Evolutionary conservation across 768 basidiomycete genomes (phyloP), one percentile per base, ranked within the genome.

Genomic region (Hygrocybe coccinea): DNA sequence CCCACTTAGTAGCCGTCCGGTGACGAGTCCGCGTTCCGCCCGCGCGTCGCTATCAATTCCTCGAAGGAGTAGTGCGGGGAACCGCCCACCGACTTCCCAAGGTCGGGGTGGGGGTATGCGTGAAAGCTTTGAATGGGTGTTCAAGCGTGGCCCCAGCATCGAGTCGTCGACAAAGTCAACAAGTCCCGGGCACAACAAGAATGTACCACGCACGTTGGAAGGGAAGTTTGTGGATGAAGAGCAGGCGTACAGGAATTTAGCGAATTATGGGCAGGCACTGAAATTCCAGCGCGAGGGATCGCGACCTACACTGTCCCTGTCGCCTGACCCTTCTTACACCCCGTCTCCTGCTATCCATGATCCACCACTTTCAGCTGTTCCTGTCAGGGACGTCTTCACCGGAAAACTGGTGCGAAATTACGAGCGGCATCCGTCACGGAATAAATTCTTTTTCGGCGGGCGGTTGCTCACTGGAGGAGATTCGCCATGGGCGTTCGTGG

Each of bases 391-490:
- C 56, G 61, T 67, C 12, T 66, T 67, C 44, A 78, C 77, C 0
- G 71, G 73, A 6, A 73, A 75, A 46, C 67, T 66, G 21, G 61
- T 81, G 50, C 80, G 80, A 34, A 82, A 83, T 51, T 85, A 86
- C 68, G 72, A 84, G 59, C 68, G 76, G 17, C 83, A 90, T 65
- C 82, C 84, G 1, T 89, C 89, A 2, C 75, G 82, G 54, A 94
- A 92, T 70, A 74, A 74, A 39, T 95, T 92, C 71, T 86, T 87
- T 65, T 74, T 87, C 53, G 60, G 75, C 1, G 94, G 95, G 0
- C 80, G 75, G 55, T 57, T 93, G 9, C 69, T 98, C 60, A 90
- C 87, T 0, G 93, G 94, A 6, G 91, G 91, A 1, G 95, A 97
- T 71, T 81, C 83, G 17, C 86, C 87, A 0, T 84, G 83, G 75